These are phyloP conservation scores for Coffea humblotiana DNA, from an alignment of 305 asterid species.

Conservation along the genomic window DNA sequence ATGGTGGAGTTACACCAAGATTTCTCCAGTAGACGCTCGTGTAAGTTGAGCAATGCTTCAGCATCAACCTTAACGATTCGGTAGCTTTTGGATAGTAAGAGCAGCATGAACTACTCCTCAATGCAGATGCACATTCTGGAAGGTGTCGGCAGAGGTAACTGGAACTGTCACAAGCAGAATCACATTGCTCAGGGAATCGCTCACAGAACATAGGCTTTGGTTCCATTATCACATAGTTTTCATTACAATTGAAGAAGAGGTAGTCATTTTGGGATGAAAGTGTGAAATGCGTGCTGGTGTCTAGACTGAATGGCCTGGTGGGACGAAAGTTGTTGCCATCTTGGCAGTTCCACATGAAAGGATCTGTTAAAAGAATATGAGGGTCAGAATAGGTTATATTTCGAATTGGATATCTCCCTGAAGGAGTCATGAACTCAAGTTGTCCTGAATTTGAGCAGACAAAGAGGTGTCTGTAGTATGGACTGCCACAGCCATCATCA, in stretches of 20 bases:
- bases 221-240: slow-evolving; percentile 47
- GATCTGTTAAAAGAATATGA: slow-evolving; percentile 67
- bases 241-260: slow-evolving; percentile 86
- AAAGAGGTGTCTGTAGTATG: slow-evolving; percentile 58
- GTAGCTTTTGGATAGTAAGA: slow-evolving; percentile 84
- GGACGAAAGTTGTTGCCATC: slow-evolving; percentile 66
- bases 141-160: slow-evolving; percentile 78
- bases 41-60: slow-evolving; percentile 64
- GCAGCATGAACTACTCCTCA: slow-evolving; percentile 63
- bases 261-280: slow-evolving; percentile 76
- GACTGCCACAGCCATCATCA: slow-evolving; percentile 95
- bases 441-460: slow-evolving; percentile 52
- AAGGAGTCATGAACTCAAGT: slow-evolving; percentile 73
- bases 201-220: slow-evolving; percentile 73
- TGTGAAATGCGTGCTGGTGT: slow-evolving; percentile 67
- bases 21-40: slow-evolving; percentile 78
- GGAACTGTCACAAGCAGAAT: slow-evolving; percentile 81
- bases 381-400: slow-evolving; percentile 77
- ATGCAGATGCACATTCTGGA: slow-evolving; percentile 56
- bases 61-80: slow-evolving; percentile 80
- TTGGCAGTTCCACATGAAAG: slow-evolving; percentile 75
- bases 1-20: slow-evolving; percentile 60
- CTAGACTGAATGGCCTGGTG: slow-evolving; percentile 74
- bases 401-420: slow-evolving; percentile 62
- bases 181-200: slow-evolving; percentile 85